Evolutionary conservation across 2,329 filamentous ascomycete species (phyloP).

Genomic region (Davidsoniella australis): DNA sequence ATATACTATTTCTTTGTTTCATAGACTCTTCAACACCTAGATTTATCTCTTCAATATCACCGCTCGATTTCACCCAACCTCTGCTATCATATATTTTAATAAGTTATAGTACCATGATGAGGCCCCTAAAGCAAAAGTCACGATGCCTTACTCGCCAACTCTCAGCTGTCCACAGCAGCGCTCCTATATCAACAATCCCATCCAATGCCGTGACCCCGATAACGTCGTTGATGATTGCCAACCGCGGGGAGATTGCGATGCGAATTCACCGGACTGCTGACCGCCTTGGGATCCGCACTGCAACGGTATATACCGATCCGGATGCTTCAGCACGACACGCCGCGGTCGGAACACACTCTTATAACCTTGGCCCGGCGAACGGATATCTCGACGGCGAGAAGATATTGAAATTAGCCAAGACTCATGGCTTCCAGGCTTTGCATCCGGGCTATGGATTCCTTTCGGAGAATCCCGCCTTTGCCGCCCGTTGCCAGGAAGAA

Average conservation of each 20-base stretch:
- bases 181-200: not conserved
- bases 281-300: conserved; percentile 78
- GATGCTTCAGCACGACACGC: conserved; percentile 81
- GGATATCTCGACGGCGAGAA: conserved; percentile 87
- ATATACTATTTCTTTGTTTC: too few relatives aligned
- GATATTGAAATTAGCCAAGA: conserved; percentile 76
- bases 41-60: not conserved
- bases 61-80: not conserved
- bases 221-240: conserved; percentile 82
- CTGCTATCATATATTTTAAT: not conserved
- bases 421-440: conserved; percentile 73
- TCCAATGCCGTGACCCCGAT: conserved; percentile 27
- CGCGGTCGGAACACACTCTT: conserved; percentile 62
- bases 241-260: conserved; percentile 90
- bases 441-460: conserved; percentile 95
- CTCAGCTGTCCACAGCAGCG: not conserved
- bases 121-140: not conserved
- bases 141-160: not conserved
- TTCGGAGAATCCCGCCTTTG: conserved; percentile 85
- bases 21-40: too few relatives aligned
- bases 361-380: conserved; percentile 66
- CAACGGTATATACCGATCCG: conserved; percentile 86
- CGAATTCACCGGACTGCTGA: conserved; percentile 80
- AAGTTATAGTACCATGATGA: not conserved
- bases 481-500: conserved; percentile 70